Evolutionary conservation across 148 eudicot species (phyloP).

Genomic region (Fagopyrum esculentum): DNA sequence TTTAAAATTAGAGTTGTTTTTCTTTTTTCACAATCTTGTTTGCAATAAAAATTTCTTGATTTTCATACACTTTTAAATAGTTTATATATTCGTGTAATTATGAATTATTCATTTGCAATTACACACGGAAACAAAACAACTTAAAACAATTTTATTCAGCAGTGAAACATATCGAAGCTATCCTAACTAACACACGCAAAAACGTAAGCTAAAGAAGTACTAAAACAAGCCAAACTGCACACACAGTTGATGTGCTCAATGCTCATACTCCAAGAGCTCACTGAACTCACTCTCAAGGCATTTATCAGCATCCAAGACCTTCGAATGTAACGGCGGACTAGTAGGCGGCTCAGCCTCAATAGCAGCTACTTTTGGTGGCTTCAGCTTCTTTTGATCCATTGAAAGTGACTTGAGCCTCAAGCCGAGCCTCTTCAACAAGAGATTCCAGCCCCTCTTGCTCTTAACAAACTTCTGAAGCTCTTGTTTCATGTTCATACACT

Average conservation of each 20-base stretch:
- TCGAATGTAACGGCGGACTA: conserved; percentile 1
- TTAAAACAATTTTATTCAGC: background rate
- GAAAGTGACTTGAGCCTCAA: conserved; percentile 17
- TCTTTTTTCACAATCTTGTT: too few species aligned
- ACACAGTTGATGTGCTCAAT: background rate
- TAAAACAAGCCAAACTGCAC: background rate
- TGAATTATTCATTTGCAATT: background rate
- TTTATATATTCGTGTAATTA: too few species aligned
- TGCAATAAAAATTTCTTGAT: too few species aligned
- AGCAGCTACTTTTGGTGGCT: conserved; percentile 4
- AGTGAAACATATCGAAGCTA: background rate
- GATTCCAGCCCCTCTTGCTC: conserved; percentile 33
- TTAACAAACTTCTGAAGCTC: conserved; percentile 31
- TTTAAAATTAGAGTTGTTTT: too few species aligned
- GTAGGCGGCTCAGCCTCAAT: conserved; percentile 1
- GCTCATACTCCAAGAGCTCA: conserved; percentile 1
- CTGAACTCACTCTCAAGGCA: conserved; percentile 2
- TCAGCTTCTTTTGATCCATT: conserved; percentile 6
- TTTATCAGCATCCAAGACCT: background rate
- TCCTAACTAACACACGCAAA: background rate
- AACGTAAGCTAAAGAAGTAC: background rate
- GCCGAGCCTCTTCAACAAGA: conserved; percentile 25
- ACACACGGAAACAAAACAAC: background rate
- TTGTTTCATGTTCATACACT: conserved; percentile 31
- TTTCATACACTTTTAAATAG: too few species aligned